Percentiles rank a stretch among this genome's conserved stretches.
Conservation (phyloP, 176 grass and related monocot species). For the Tillandsia leiboldiana region DNA sequence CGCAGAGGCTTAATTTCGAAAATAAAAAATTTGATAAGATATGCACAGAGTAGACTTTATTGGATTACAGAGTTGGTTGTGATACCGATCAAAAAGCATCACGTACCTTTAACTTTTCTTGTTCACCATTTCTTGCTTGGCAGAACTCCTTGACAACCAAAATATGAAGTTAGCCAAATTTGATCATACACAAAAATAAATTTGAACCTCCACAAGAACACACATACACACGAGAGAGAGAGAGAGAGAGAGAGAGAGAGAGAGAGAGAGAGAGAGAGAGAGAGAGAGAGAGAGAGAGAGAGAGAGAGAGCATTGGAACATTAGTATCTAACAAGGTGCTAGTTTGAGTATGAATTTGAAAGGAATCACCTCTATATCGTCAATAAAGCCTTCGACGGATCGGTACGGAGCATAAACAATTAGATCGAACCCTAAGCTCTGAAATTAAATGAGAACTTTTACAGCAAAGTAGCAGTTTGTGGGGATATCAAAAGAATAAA, state of each 20-base stretch:
- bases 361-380: constrained; percentile 66
- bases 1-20: too few relatives aligned
- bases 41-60: too few relatives aligned
- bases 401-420: constrained; percentile 93
- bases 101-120: constrained; percentile 57
- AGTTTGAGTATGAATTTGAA: constrained; percentile 14
- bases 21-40: too few relatives aligned
- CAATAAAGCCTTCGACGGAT: constrained; percentile 68
- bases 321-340: neutral
- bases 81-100: constrained; percentile 12
- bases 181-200: neutral
- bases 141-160: constrained; percentile 44
- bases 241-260: neutral
- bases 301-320: neutral
- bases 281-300: neutral
- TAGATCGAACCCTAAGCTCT: constrained; percentile 85
- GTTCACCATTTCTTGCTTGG: constrained; percentile 49
- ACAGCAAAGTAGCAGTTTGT: neutral
- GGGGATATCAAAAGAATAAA: neutral
- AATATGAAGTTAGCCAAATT: constrained; percentile 16
- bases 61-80: neutral
- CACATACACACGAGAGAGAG: neutral
- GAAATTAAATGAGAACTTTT: constrained; percentile 28
- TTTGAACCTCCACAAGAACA: neutral
- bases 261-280: neutral